Percentiles rank a stretch among this genome's conserved stretches.
phyloP scores from a whole-genome alignment of 495 filamentous ascomycete species.

The Neurospora cerealis region DNA sequence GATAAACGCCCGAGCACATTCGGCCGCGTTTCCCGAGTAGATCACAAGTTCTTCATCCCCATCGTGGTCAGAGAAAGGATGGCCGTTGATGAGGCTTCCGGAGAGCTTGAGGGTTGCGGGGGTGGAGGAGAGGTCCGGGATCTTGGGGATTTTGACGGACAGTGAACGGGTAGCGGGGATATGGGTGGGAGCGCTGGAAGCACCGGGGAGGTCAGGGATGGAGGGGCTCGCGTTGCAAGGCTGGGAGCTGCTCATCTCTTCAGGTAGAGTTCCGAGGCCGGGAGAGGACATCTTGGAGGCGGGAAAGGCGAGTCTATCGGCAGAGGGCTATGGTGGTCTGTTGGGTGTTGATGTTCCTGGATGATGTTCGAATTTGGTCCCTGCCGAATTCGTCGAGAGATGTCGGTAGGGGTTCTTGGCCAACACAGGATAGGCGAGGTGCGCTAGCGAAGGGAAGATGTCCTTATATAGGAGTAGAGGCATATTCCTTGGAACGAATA shows the following conservation, averaged over 20 bases:
- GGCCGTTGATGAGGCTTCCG: not conserved
- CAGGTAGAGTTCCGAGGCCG: too few relatives aligned
- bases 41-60: rapidly evolving
- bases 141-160: not conserved
- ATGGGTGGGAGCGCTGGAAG: not conserved
- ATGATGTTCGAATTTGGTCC: rapidly evolving
- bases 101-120: not conserved
- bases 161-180: not conserved
- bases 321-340: too few relatives aligned
- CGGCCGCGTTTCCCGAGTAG: not conserved
- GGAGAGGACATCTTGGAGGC: not conserved
- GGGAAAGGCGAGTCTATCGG: not conserved
- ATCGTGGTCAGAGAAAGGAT: not conserved
- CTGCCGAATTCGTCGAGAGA: too few relatives aligned
- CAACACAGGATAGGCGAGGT: not conserved
- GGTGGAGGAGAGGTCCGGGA: not conserved
- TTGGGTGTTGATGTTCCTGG: not conserved
- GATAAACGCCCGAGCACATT: not conserved
- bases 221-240: not conserved
- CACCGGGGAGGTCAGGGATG: not conserved
- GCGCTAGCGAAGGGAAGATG: not conserved
- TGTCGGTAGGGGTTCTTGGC: too few relatives aligned
- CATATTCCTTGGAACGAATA: not conserved
- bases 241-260: not conserved
- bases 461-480: not conserved